Evolutionary conservation across 768 basidiomycete genomes (phyloP).

Genomic region (Psilocybe sp.): DNA sequence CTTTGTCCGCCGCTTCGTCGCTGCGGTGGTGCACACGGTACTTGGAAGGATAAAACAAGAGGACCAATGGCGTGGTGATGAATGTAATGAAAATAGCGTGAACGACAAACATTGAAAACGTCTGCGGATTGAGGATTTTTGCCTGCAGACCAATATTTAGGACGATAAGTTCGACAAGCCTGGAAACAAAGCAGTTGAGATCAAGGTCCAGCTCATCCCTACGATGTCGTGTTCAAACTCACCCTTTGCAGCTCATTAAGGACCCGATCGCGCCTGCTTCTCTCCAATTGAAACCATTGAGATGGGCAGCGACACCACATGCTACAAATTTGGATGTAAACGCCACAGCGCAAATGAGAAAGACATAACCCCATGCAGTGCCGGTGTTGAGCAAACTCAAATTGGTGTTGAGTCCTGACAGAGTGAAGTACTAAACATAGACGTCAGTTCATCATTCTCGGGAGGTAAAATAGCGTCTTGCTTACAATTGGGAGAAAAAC

Average conservation of each 20-base stretch:
- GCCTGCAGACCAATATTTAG: constrained; percentile 84
- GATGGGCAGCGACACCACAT: constrained; percentile 57
- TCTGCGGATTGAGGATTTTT: constrained; percentile 54
- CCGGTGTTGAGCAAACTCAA: constrained; percentile 74
- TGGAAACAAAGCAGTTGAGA: constrained; percentile 15
- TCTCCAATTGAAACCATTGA: constrained; percentile 65
- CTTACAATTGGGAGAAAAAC: constrained; percentile 75
- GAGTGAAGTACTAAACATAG: constrained; percentile 12
- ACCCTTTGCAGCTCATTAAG: constrained; percentile 92
- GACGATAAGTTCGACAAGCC: constrained; percentile 85
- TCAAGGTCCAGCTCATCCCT: background rate
- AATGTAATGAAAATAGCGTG: constrained; percentile 76
- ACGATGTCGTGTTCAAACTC: constrained; percentile 15
- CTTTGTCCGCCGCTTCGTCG: constrained; percentile 21
- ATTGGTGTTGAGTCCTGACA: constrained; percentile 70
- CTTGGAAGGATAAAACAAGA: constrained; percentile 71
- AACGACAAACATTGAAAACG: constrained; percentile 90
- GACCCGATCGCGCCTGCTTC: constrained; percentile 82
- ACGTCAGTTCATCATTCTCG: background rate
- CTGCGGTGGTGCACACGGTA: constrained; percentile 40
- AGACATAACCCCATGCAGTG: constrained; percentile 76
- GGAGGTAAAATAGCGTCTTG: constrained; percentile 3
- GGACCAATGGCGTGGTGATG: constrained; percentile 80
- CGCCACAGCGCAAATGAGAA: constrained; percentile 71
- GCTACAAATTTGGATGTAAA: constrained; percentile 80